A percentile compares a stretch with the other conserved stretches of the same genome.
Conservation (phyloP, 2,329 filamentous ascomycete species). For the Thelonectria rubi region DNA sequence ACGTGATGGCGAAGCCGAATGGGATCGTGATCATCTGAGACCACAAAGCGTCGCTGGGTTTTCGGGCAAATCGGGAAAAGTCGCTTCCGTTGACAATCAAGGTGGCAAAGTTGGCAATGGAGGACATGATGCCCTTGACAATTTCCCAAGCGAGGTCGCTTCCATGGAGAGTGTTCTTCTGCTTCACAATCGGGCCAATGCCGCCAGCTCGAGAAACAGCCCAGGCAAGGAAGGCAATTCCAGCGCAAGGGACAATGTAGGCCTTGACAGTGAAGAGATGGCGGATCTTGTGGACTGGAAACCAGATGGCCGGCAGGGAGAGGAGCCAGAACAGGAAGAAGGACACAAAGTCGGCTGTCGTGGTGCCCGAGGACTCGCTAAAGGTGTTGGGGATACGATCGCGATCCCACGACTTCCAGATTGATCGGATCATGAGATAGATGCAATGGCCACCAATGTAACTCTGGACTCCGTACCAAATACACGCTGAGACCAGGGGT, state of each 20-base stretch:
- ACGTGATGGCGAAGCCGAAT: slow-evolving; percentile 77
- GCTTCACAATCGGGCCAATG: slow-evolving; percentile 81
- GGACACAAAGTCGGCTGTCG: slow-evolving; percentile 77
- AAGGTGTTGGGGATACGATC: slow-evolving; percentile 74
- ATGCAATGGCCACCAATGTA: slow-evolving; percentile 90
- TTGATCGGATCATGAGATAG: slow-evolving; percentile 86
- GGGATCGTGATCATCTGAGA: slow-evolving; percentile 82
- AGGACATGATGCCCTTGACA: slow-evolving; percentile 85
- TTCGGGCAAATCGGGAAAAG: slow-evolving; percentile 83
- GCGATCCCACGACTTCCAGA: slow-evolving; percentile 76
- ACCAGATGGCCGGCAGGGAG: slow-evolving; percentile 86
- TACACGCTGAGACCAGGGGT: slow-evolving; percentile 62
- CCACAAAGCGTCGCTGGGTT: slow-evolving; percentile 80
- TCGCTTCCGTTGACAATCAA: slow-evolving; percentile 86
- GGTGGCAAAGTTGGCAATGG: slow-evolving; percentile 90
- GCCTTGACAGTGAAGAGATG: slow-evolving; percentile 93
- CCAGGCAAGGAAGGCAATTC: slow-evolving; percentile 89
- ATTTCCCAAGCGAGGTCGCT: slow-evolving; percentile 81
- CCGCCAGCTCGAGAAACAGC: slow-evolving; percentile 82
- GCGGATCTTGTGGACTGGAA: slow-evolving; percentile 86
- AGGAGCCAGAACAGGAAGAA: slow-evolving; percentile 89
- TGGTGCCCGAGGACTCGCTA: slow-evolving; percentile 70
- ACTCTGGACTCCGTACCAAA: slow-evolving; percentile 87
- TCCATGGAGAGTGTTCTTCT: slow-evolving; percentile 70
- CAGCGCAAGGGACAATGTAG: slow-evolving; percentile 83